phyloP scores from a whole-genome alignment of 2,329 filamentous ascomycete genomes.

The Xylaria sp. region DNA sequence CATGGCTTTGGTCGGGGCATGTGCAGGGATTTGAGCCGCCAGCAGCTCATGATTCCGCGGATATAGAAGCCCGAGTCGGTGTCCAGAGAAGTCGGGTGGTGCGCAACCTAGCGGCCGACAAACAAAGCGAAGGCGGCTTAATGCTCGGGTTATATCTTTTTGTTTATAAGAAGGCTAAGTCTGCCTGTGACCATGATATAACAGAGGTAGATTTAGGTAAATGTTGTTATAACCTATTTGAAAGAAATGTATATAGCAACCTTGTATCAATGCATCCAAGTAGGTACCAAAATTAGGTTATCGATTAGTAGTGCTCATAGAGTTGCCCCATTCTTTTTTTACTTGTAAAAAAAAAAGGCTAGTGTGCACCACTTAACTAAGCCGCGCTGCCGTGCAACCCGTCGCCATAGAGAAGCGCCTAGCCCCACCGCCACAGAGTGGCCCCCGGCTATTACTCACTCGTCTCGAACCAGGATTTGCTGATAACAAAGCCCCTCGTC shows the following conservation, averaged over 20 bases:
- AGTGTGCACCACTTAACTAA: neutral
- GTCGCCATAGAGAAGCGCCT: neutral
- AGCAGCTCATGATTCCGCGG: constrained; percentile 13
- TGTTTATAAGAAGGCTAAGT: neutral
- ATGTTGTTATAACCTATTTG: too few species aligned
- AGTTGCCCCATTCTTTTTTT: neutral
- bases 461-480: constrained; percentile 29
- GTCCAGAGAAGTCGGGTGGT: neutral
- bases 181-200: neutral
- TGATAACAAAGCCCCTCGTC: constrained; percentile 45
- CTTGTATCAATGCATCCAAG: too few species aligned
- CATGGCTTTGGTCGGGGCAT: constrained; percentile 38
- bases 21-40: constrained; percentile 19
- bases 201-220: too few species aligned
- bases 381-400: too few species aligned
- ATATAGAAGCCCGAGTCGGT: constrained; percentile 1
- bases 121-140: neutral
- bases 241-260: too few species aligned
- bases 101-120: neutral
- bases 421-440: neutral
- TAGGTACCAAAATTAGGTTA: too few species aligned
- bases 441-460: constrained; percentile 38
- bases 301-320: too few species aligned
- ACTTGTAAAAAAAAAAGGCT: neutral
- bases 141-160: neutral